Percentiles rank a stretch among this genome's conserved stretches.
Evolutionary conservation across 768 basidiomycete genomes (phyloP).

Genomic region (Polyporus arcularius): DNA sequence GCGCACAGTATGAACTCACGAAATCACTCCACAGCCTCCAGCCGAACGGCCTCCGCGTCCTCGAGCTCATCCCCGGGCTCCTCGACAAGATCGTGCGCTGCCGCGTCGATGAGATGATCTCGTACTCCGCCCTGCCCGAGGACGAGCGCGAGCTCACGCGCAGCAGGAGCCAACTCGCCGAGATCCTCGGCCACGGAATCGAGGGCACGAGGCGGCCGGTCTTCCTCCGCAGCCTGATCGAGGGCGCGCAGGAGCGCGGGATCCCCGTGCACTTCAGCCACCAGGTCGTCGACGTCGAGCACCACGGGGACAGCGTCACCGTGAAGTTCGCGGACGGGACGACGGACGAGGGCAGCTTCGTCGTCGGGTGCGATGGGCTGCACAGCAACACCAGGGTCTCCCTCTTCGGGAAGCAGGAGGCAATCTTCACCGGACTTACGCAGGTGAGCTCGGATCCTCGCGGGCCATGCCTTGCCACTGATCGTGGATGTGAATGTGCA

Average conservation of each 20-base stretch:
- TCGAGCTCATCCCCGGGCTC: constrained; percentile 17
- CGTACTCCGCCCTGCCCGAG: constrained; percentile 23
- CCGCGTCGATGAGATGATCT: neutral
- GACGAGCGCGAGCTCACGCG: constrained; percentile 32
- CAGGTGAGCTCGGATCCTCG: constrained; percentile 30
- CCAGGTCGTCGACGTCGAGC: constrained; percentile 34
- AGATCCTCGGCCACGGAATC: constrained; percentile 29
- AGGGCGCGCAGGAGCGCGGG: constrained; percentile 33
- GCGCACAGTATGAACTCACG: neutral
- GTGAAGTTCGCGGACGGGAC: constrained; percentile 39
- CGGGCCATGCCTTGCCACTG: neutral
- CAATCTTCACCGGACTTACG: constrained; percentile 40
- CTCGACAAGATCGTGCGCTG: constrained; percentile 14
- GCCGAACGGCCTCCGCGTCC: constrained; percentile 20
- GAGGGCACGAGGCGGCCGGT: constrained; percentile 34
- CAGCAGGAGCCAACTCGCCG: constrained; percentile 22
- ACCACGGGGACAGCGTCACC: constrained; percentile 30
- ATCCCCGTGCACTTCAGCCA: constrained; percentile 37
- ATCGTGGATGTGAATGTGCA: neutral
- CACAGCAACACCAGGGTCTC: constrained; percentile 41
- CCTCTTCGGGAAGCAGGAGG: constrained; percentile 39
- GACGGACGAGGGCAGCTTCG: constrained; percentile 38
- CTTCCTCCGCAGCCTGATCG: constrained; percentile 34
- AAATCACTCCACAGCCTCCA: constrained; percentile 4
- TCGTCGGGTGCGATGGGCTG: constrained; percentile 48